Base-by-base conservation (phyloP, 768 basidiomycete genomes). In the Holtermanniella nyarrowii region DNA sequence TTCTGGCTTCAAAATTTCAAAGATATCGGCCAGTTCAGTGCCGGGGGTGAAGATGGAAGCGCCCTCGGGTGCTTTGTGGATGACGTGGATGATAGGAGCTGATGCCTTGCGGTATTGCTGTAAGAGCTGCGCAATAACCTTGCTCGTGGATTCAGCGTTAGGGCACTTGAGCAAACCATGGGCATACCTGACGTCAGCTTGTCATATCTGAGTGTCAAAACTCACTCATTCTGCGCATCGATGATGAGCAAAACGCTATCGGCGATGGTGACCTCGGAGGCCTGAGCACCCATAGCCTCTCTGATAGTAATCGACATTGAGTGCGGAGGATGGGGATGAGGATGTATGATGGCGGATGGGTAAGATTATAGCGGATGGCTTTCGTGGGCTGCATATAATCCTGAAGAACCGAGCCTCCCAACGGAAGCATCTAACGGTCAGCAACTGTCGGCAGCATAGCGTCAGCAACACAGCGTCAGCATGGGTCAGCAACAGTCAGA, bases 191-290 rank as follows among this genome's bases (percentile, higher is more conserved):
- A 2, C 13, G 18, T 52, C 23, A 52, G 45, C 51, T n/a, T 21
- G 24, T 14, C 10, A 31, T 21, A 26, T 23, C 12, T 7, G 18
- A n/a, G n/a, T n/a, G n/a, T n/a, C n/a, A n/a, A n/a, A n/a, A 52
- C 51, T 46, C 21, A 52, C 51, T 54, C 53, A 25, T 51, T 48
- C 48, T 59, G 58, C n/a, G 58, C 58, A 39, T 59, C 58, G 25
- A 59, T 59, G 37, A 59, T 49, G 41, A 59, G 14, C 13, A 59
- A 49, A 24, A 49, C 48, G 31, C 42, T 53, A 22, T 50, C 54
- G 26, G 24, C 31, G 10, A 37, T 47, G 44, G 27, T 39, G 27
- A 43, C 50, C 7, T n/a, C 46, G 13, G 44, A 48, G 39, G 57
- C 50, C n/a, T 26, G 20, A 18, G 48, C 46, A 20, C 57, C 57